These are phyloP conservation scores for Skeletonema potamos DNA, from an alignment of 108 stramenopile genomes.

Conservation along the genomic window DNA sequence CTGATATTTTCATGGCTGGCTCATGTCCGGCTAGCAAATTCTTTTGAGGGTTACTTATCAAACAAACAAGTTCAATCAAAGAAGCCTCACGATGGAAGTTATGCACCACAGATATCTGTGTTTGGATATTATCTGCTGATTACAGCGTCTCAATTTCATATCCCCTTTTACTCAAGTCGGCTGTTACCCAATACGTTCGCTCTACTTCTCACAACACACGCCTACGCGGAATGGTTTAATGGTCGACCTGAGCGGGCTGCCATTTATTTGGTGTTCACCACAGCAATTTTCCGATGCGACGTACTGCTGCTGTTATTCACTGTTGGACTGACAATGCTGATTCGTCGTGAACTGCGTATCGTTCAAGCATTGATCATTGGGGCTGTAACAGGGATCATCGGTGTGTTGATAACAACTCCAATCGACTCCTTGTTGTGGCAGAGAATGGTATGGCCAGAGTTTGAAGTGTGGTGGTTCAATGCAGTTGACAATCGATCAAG, in stretches of 20 bases:
- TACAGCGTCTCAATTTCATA: slow-evolving; percentile 91
- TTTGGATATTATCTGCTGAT: slow-evolving; percentile 66
- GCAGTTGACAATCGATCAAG: slow-evolving; percentile 90
- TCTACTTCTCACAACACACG: slow-evolving; percentile 64
- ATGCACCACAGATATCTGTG: slow-evolving; percentile 8
- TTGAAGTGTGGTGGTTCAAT: slow-evolving; percentile 96
- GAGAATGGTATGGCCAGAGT: slow-evolving; percentile 96
- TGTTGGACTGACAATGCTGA: slow-evolving; percentile 70
- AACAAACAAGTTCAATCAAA: background rate
- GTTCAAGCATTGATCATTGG: slow-evolving; percentile 66
- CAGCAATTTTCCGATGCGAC: slow-evolving; percentile 94
- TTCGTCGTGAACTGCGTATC: slow-evolving; percentile 58
- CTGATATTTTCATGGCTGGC: slow-evolving; percentile 50
- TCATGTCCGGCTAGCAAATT: slow-evolving; percentile 61
- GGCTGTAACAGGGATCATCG: slow-evolving; percentile 51
- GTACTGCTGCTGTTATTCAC: slow-evolving; percentile 84
- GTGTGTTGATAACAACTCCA: slow-evolving; percentile 75
- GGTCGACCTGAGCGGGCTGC: slow-evolving; percentile 45
- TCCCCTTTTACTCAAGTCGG: slow-evolving; percentile 93
- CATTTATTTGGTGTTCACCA: slow-evolving; percentile 67
- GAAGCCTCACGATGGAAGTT: slow-evolving; percentile 13
- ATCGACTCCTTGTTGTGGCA: slow-evolving; percentile 91
- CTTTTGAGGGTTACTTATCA: slow-evolving; percentile 39
- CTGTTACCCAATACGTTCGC: slow-evolving; percentile 98
- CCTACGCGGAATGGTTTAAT: slow-evolving; percentile 73